These are phyloP conservation scores for Fusarium annulatum DNA, from an alignment of 2,329 filamentous ascomycete genomes.

Conservation along the genomic window DNA sequence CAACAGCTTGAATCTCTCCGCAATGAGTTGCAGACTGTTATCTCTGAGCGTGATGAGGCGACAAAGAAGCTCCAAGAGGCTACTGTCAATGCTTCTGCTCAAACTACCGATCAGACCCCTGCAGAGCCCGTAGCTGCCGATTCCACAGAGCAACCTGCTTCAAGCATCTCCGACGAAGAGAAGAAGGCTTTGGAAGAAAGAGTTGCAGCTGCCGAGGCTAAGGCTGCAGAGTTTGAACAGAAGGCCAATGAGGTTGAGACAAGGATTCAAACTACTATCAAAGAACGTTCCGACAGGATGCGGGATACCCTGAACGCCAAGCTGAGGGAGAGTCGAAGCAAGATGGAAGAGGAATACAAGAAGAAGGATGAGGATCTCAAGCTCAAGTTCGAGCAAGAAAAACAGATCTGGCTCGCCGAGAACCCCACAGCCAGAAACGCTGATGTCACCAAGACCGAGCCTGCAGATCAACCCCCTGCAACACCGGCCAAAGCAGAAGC, in stretches of 20 bases:
- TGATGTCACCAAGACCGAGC: conserved; percentile 28
- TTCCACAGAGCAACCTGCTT: conserved; percentile 21
- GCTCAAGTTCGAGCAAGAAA: conserved; percentile 70
- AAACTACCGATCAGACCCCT: conserved; percentile 41
- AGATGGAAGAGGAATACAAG: conserved; percentile 64
- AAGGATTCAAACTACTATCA: conserved; percentile 68
- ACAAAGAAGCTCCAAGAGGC: conserved; percentile 53
- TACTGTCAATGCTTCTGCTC: conserved; percentile 44
- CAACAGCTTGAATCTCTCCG: conserved; percentile 67
- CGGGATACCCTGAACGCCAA: conserved; percentile 75
- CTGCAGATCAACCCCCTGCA: conserved; percentile 40
- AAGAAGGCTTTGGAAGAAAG: conserved; percentile 71
- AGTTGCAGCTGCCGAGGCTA: conserved; percentile 69
- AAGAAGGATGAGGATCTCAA: conserved; percentile 65
- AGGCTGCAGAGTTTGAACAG: conserved; percentile 71
- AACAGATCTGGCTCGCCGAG: conserved; percentile 70
- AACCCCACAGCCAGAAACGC: conserved; percentile 49
- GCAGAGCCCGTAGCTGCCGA: conserved; percentile 29
- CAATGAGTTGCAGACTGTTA: conserved; percentile 69
- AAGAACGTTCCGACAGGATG: conserved; percentile 75
- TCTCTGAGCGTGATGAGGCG: conserved; percentile 73
- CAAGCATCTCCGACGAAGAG: conserved; percentile 64
- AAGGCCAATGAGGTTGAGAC: conserved; percentile 74
- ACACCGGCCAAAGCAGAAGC: conserved; percentile 56
- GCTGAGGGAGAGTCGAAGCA: conserved; percentile 71